A percentile compares a stretch with the other conserved stretches of the same genome.
phyloP scores from a whole-genome alignment of 176 grass and related monocot genomes.

The Phoenix roebelenii region DNA sequence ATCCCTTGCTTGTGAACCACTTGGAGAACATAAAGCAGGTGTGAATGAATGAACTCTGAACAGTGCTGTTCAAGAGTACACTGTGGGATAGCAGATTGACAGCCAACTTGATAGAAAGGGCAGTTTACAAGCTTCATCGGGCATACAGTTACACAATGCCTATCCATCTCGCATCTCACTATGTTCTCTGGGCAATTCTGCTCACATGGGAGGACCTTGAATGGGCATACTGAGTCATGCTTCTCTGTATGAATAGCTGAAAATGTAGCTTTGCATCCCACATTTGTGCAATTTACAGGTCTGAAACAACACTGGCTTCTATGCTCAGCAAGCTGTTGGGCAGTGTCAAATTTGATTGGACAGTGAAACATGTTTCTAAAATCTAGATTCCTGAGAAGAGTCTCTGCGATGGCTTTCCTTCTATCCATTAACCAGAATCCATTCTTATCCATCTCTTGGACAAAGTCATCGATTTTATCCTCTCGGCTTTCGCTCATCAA shows the following conservation, averaged over 20 bases:
- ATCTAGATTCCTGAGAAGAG: constrained; percentile 44
- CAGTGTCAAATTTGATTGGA: constrained; percentile 29
- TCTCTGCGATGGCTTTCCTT: constrained; percentile 24
- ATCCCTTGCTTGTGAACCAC: constrained; percentile 36
- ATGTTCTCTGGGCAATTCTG: constrained; percentile 54
- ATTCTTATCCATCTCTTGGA: constrained; percentile 50
- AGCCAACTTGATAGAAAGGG: constrained; percentile 69
- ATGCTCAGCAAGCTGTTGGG: constrained; percentile 25
- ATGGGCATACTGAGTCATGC: constrained; percentile 57
- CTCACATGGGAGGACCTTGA: constrained; percentile 55
- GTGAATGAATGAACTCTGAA: constrained; percentile 44
- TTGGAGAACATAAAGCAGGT: constrained; percentile 51
- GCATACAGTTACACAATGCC: constrained; percentile 58
- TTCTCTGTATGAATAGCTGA: constrained; percentile 46
- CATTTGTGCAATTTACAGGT: constrained; percentile 39
- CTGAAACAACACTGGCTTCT: constrained; percentile 41
- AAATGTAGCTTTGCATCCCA: constrained; percentile 40
- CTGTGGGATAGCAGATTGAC: constrained; percentile 57
- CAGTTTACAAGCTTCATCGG: constrained; percentile 71
- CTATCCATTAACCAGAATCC: constrained; percentile 24
- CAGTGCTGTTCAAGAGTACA: constrained; percentile 63
- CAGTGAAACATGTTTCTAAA: constrained; percentile 44
- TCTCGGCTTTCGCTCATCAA: constrained; percentile 57
- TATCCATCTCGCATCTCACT: constrained; percentile 58
- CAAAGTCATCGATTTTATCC: constrained; percentile 58